These are phyloP conservation scores for Calendula officinalis DNA, from an alignment of 129 eudicot species.

Conservation along the genomic window DNA sequence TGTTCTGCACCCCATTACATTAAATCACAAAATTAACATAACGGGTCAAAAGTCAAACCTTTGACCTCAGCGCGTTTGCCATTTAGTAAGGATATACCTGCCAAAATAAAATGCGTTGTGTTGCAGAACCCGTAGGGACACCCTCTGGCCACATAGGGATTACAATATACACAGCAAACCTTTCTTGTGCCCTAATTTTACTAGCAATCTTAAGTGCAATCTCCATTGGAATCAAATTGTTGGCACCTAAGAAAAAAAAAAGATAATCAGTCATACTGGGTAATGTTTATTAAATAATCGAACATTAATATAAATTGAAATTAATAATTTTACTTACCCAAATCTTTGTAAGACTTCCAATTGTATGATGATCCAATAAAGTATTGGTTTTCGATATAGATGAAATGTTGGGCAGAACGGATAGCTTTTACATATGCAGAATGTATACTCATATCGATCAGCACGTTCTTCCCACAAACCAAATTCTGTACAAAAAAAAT, in stretches of 20 bases:
- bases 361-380: slow-evolving; percentile 87
- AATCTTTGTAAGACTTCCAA: slow-evolving; percentile 72
- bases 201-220: slow-evolving; percentile 76
- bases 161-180: slow-evolving; percentile 83
- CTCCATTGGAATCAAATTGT: slow-evolving; percentile 89
- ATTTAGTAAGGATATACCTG: slow-evolving; percentile 43
- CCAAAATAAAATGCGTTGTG: slow-evolving; percentile 84
- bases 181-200: slow-evolving; percentile 75
- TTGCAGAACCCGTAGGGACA: slow-evolving; percentile 77
- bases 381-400: slow-evolving; percentile 87
- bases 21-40: too few species aligned
- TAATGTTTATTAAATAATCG: background rate
- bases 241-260: slow-evolving; percentile 86
- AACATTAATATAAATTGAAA: background rate
- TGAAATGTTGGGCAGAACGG: slow-evolving; percentile 85
- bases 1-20: slow-evolving; percentile 55
- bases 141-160: slow-evolving; percentile 99
- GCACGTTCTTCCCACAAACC: slow-evolving; percentile 82
- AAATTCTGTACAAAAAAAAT: slow-evolving; percentile 71
- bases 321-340: slow-evolving; percentile 44
- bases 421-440: slow-evolving; percentile 84
- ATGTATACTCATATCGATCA: slow-evolving; percentile 93
- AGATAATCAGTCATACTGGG: background rate
- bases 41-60: too few species aligned
- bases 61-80: too few species aligned